Conservation (phyloP, 1,139 yeast genomes). For the Saccharomyces uvarum region DNA sequence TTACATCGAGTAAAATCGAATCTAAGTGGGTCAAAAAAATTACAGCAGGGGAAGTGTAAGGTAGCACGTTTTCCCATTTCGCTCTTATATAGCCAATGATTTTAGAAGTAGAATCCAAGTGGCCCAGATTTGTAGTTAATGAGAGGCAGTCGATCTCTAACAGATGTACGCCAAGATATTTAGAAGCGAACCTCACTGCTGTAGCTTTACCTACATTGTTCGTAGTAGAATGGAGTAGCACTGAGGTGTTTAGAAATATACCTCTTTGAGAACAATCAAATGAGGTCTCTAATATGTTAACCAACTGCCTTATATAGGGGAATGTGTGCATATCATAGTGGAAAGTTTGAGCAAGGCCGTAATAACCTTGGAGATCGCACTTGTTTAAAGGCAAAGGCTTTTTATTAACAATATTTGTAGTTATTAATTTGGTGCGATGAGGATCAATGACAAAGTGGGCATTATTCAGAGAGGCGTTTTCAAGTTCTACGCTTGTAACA, state of each 20-base stretch:
- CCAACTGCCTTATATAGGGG: constrained; percentile 46
- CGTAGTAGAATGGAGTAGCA: constrained; percentile 59
- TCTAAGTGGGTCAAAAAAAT: constrained; percentile 70
- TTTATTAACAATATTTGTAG: constrained; percentile 16
- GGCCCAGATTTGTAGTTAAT: constrained; percentile 40
- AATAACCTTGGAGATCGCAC: constrained; percentile 46
- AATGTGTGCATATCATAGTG: constrained; percentile 33
- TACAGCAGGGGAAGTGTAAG: constrained; percentile 35
- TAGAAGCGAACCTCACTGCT: constrained; percentile 48
- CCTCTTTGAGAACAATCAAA: constrained; percentile 30
- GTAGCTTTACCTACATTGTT: constrained; percentile 77
- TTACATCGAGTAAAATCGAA: constrained; percentile 59
- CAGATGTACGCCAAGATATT: constrained; percentile 58
- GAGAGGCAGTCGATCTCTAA: constrained; percentile 63
- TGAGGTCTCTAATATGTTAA: constrained; percentile 44
- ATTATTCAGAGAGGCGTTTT: constrained; percentile 30
- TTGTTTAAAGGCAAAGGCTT: constrained; percentile 12
- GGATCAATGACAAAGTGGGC: constrained; percentile 24
- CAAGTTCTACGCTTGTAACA: constrained; percentile 36
- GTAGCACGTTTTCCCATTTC: constrained; percentile 55
- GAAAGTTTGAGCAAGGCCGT: constrained; percentile 36
- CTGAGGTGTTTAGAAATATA: constrained; percentile 46
- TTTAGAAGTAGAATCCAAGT: constrained; percentile 67
- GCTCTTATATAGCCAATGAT: constrained; percentile 75
- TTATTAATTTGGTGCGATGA: constrained; percentile 19